Base-by-base conservation (phyloP, 148 eudicot genomes). In the Tetragonia tetragonoides region DNA sequence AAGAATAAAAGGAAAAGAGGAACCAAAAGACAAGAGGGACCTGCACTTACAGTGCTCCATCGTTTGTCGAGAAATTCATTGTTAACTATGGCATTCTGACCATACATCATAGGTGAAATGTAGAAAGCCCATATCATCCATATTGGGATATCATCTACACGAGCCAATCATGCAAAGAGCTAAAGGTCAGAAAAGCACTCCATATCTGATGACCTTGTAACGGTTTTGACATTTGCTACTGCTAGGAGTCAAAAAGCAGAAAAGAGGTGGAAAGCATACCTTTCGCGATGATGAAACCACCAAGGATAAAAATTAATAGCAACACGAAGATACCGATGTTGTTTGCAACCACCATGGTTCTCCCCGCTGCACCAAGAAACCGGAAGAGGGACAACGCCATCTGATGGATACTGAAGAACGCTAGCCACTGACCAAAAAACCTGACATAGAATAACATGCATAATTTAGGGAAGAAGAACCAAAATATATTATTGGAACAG, bases 101-200 rank as follows among this genome's bases (percentile, higher is more conserved):
- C 96, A 76, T 90, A 91, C 89, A 84, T 89, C 93, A 91, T 88
- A 37, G 96, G 96, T 76, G 96, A 91, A 65, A 78, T 66, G 70
- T 91, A 91, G 78, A 88, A 91, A 59, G 79, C 96, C 96, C 93
- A 91, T 75, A 81, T 84, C 85, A 91, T 87, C 89, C 91, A 89
- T 8, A 88, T 84, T 54, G 73, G 76, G 57, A 87, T 85, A 77
- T 91, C 96, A 88, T 78, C 96, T 91, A 77, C 77, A 73, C 20
- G 54, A 39, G 81, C 28, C 68, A 67, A 40, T 34, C 24, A 53
- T 18, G 46, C 34, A 21, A 61, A 60, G 16, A 67, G 23, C 24
- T n/a, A 78, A 78, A 23, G 51, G 56, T 0, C 54, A 15, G 57
- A 15, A 15, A 15, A 10, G 57, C 17, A 0, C 12, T 3, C 3